Percentiles rank a stretch among this genome's conserved stretches.
Evolutionary conservation across 306 rosid genomes (phyloP).

Genomic region (Acacia melanoxylon): DNA sequence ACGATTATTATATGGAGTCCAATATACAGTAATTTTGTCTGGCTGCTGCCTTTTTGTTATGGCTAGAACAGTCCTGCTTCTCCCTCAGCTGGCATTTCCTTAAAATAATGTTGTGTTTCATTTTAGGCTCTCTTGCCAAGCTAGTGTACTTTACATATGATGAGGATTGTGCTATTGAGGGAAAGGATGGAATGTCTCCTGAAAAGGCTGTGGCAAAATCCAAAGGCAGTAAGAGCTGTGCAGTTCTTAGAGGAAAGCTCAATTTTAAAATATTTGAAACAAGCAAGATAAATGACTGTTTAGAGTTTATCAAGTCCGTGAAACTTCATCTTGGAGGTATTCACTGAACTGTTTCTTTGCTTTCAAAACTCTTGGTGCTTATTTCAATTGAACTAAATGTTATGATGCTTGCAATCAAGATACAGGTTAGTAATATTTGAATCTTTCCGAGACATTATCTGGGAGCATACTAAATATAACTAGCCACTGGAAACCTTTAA

Average conservation of each 20-base stretch:
- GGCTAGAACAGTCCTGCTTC: conserved; percentile 26
- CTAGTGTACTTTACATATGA: conserved; percentile 76
- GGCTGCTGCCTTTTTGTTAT: background rate
- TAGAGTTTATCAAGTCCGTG: conserved; percentile 73
- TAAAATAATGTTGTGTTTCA: conserved; percentile 13
- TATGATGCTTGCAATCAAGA: conserved; percentile 1
- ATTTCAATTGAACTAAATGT: conserved; percentile 1
- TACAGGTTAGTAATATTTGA: conserved; percentile 1
- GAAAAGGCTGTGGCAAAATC: conserved; percentile 42
- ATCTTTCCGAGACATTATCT: conserved; percentile 13
- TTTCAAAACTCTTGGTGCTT: conserved; percentile 22
- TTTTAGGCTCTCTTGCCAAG: conserved; percentile 79
- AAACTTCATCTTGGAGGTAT: conserved; percentile 67
- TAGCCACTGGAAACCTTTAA: background rate
- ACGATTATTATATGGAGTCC: conserved; percentile 1
- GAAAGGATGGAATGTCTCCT: conserved; percentile 41
- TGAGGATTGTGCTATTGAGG: conserved; percentile 36
- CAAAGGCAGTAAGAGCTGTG: conserved; percentile 28
- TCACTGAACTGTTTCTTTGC: conserved; percentile 20
- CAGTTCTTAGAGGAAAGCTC: conserved; percentile 71
- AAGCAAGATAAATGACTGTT: conserved; percentile 74
- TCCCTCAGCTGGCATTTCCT: background rate
- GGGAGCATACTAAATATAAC: background rate
- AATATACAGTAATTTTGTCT: conserved; percentile 16
- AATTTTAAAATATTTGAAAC: conserved; percentile 83